Evolutionary conservation across 805 yeast species (phyloP).

Genomic region (Barnettozyma wickerhamii): DNA sequence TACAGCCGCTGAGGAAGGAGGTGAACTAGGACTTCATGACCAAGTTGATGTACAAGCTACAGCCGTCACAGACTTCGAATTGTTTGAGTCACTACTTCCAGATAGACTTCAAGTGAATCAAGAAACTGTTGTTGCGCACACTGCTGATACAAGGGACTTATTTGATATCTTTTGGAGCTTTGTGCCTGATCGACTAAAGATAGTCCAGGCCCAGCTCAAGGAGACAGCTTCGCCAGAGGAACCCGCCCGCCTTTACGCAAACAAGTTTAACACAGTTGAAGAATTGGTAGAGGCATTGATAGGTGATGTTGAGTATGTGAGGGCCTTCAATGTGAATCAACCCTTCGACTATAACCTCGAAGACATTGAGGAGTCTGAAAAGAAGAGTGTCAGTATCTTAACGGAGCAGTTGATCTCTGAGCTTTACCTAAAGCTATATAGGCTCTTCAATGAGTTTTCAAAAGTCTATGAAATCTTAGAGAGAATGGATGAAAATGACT

Average conservation of each 20-base stretch:
- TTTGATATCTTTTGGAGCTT: not conserved
- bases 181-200: not conserved
- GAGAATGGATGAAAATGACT: conserved; percentile 16
- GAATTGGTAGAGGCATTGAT: conserved; percentile 7
- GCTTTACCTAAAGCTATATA: conserved; percentile 6
- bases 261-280: conserved; percentile 3
- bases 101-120: no score
- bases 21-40: no score
- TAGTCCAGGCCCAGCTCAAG: not conserved
- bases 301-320: conserved; percentile 10
- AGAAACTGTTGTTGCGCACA: no score
- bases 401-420: conserved; percentile 6
- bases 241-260: not conserved
- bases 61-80: no score
- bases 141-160: no score
- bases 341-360: conserved; percentile 4
- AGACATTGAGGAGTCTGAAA: conserved; percentile 2
- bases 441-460: conserved; percentile 8
- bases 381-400: not conserved
- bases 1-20: no score
- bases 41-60: no score
- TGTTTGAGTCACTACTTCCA: no score
- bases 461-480: conserved; percentile 15
- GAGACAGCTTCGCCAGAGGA: not conserved
- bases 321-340: conserved; percentile 3